Conservation (phyloP, 163 green algal genomes). For the Scenedesmus sp. region DNA sequence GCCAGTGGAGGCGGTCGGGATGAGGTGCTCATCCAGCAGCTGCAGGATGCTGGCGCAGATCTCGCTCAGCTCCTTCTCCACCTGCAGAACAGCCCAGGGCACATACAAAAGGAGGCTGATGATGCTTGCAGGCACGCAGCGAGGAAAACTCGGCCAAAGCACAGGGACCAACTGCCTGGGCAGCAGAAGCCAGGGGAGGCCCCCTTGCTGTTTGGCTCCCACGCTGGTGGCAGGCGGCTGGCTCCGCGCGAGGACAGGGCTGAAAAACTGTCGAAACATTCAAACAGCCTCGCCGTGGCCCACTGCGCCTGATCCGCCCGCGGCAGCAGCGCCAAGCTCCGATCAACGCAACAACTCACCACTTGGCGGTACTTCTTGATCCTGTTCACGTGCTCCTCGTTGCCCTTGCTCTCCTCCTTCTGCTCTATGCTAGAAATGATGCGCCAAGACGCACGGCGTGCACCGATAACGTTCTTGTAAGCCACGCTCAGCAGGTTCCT, state of each 20-base stretch:
- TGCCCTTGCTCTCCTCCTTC: constrained; percentile 99
- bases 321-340: not conserved
- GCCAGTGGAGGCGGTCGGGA: constrained; percentile 92
- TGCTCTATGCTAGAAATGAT: constrained; percentile 99
- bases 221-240: not conserved
- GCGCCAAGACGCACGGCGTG: constrained; percentile 96
- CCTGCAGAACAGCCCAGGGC: constrained; percentile 65
- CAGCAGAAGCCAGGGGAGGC: not conserved
- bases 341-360: constrained; percentile 61
- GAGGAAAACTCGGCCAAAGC: not conserved
- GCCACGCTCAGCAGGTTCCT: constrained; percentile 98
- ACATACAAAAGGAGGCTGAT: not conserved
- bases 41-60: constrained; percentile 97
- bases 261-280: not conserved
- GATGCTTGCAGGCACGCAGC: not conserved
- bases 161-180: not conserved
- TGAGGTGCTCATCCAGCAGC: constrained; percentile 98
- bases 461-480: constrained; percentile 99
- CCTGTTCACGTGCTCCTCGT: constrained; percentile 93
- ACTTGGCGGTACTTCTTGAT: constrained; percentile 96
- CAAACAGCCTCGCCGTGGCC: not conserved
- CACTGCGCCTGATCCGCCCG: not conserved
- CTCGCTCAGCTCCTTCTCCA: constrained; percentile 97
- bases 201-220: not conserved
- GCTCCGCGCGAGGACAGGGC: not conserved